Evolutionary conservation across 2,329 filamentous ascomycete species (phyloP).

Genomic region (Arthrinium puccinioides): DNA sequence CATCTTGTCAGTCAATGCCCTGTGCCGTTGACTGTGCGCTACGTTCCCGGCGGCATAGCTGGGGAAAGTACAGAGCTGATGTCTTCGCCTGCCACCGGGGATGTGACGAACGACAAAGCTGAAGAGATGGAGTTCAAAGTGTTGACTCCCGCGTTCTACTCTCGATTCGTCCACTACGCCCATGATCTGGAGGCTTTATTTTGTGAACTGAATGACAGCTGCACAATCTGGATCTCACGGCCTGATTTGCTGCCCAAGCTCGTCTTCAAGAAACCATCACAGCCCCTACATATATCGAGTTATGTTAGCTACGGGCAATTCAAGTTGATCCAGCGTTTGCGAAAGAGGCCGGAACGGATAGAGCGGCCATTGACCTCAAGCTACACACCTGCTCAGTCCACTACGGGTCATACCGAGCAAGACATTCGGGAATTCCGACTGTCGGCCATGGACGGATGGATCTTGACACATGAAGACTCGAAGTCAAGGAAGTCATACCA

Average conservation of each 20-base stretch:
- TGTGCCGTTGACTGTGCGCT: constrained; percentile 40
- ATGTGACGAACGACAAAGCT: constrained; percentile 25
- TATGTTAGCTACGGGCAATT: constrained; percentile 33
- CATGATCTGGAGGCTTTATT: constrained; percentile 56
- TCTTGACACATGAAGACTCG: constrained; percentile 26
- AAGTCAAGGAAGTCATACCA: constrained; percentile 26
- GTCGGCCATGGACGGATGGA: constrained; percentile 44
- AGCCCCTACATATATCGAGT: constrained; percentile 25
- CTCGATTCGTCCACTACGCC: constrained; percentile 55
- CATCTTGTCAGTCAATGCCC: constrained; percentile 40
- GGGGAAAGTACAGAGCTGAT: constrained; percentile 29
- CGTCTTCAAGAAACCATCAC: constrained; percentile 31
- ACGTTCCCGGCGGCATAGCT: constrained; percentile 43
- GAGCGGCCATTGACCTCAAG: constrained; percentile 33
- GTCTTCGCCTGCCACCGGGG: constrained; percentile 18
- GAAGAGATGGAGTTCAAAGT: constrained; percentile 53
- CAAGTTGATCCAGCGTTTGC: constrained; percentile 35
- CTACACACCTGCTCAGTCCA: constrained; percentile 9
- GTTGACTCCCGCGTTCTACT: constrained; percentile 60
- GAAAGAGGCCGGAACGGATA: constrained; percentile 33
- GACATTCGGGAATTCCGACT: constrained; percentile 41
- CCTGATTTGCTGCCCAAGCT: constrained; percentile 42
- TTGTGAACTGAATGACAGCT: constrained; percentile 50
- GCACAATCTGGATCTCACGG: constrained; percentile 50
- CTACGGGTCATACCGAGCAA: constrained; percentile 9